Conservation (phyloP, 169 alveolate species). For the Eimeria acervulina region DNA sequence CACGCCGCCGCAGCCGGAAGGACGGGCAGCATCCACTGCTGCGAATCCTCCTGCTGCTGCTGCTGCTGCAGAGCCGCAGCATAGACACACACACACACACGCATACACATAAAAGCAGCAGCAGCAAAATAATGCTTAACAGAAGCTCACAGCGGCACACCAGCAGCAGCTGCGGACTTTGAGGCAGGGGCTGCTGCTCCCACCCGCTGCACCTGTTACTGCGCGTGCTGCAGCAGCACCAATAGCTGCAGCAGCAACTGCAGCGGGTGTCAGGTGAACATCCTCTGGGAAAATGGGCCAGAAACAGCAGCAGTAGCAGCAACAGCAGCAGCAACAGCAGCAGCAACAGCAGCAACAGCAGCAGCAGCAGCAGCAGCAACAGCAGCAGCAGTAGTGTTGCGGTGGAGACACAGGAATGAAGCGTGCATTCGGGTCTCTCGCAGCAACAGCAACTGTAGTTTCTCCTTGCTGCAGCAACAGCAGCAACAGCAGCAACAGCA, state of each 20-base stretch:
- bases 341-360: background rate
- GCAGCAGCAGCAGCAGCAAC: slow-evolving; percentile 16
- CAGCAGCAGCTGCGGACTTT: background rate
- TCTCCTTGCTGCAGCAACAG: no score
- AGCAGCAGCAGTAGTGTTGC: background rate
- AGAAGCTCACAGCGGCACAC: background rate
- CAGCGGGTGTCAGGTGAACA: background rate
- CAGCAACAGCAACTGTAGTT: no score
- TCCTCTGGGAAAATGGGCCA: no score
- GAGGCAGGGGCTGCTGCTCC: slow-evolving; percentile 30
- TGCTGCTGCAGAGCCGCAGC: background rate
- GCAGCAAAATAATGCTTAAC: no score
- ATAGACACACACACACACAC: background rate
- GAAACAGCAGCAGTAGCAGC: background rate
- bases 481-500: slow-evolving; percentile 15
- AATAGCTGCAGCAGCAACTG: background rate
- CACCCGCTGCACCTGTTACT: background rate
- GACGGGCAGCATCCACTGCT: background rate
- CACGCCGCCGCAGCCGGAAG: background rate
- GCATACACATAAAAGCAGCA: no score
- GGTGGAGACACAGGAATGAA: no score
- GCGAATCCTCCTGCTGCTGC: slow-evolving; percentile 27
- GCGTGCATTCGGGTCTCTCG: no score
- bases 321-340: background rate
- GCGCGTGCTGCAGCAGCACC: background rate